Percentiles rank a stretch among this genome's conserved stretches.
These are phyloP conservation scores for Erodium texanum DNA, from an alignment of 441 rosid species.

Conservation along the genomic window DNA sequence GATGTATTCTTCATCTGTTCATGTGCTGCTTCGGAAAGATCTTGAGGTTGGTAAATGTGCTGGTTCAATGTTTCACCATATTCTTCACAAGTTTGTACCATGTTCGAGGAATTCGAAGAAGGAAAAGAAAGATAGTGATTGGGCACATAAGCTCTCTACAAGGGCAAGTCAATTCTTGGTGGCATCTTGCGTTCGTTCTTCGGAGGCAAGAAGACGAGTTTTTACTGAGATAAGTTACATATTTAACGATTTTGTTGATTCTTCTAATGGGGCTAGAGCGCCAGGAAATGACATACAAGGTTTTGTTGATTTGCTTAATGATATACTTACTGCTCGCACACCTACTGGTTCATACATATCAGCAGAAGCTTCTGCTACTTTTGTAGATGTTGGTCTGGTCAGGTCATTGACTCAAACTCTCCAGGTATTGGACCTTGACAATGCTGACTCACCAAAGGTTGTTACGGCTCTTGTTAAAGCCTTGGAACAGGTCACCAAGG, in stretches of 20 bases:
- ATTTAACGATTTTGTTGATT: conserved; percentile 59
- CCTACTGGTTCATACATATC: conserved; percentile 81
- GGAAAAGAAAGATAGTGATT: conserved; percentile 85
- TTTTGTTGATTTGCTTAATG: conserved; percentile 75
- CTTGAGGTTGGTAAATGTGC: conserved; percentile 50
- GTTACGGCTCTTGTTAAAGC: conserved; percentile 79
- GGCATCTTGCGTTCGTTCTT: conserved; percentile 86
- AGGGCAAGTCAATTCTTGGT: conserved; percentile 84
- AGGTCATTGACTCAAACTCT: conserved; percentile 70
- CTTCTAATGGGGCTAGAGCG: conserved; percentile 44
- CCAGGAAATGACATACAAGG: conserved; percentile 65
- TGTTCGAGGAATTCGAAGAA: conserved; percentile 51
- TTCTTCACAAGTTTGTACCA: conserved; percentile 71
- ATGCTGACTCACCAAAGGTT: conserved; percentile 74
- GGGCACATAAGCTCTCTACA: conserved; percentile 80
- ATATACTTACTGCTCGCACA: conserved; percentile 75
- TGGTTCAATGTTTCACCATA: conserved; percentile 78
- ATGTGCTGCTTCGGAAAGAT: conserved; percentile 78
- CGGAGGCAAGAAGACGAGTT: conserved; percentile 83
- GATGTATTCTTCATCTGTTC: conserved; percentile 81
- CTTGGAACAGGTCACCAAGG: conserved; percentile 90
- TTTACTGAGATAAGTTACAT: conserved; percentile 66
- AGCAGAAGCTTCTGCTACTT: conserved; percentile 85
- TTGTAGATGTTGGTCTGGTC: conserved; percentile 85
- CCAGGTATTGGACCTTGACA: conserved; percentile 89